Base-by-base conservation (phyloP, 2,329 filamentous ascomycete genomes). In the Ascochyta koolunga region DNA sequence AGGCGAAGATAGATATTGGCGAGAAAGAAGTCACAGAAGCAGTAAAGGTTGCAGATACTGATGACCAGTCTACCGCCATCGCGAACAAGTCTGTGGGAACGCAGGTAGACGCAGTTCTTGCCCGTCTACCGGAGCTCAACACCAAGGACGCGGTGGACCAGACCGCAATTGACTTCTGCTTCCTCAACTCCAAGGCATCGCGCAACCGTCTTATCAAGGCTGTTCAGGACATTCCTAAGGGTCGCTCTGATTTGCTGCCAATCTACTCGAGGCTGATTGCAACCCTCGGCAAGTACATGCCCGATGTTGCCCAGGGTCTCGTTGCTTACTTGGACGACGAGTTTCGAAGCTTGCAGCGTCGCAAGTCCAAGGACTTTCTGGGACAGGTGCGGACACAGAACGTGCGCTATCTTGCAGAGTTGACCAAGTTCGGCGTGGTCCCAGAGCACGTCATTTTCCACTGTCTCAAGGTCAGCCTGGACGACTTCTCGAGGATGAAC, bases 381-480 rank as follows among this genome's bases (percentile, higher is more conserved):
- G 93, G 93, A 0, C 93, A 96, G 75, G 92, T 97, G 42, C 89
- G 95, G 37, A 88, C 96, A 64, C 88, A 90, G 76, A 98, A 98
- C 70, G 93, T 98, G 59, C 90, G 96, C n/a, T 99, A 99, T 72
- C 86, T 99, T 44, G 93, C 95, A 7, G 95, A 99, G 76, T 79
- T 99, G 70, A 99, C 95, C 54, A 99, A 99, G 71, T 99, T 99
- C 69, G 93, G 95, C 27, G 91, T 97, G 27, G 95, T 99, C 8
- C 95, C 96, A 0, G 95, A 99, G 74, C 95, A 99, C 75, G 93
- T 99, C 60, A 96, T 99, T 48, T 99, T 99, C 71, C 95, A 99
- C 71, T 99, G 95, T 71, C 86, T 99, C 66, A 99, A 97, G 75
- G 93, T 99, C 73, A 96, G 93, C 64, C 79, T 99, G 24, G 95